Percentiles rank a stretch among this genome's conserved stretches.
These are phyloP conservation scores for Ogataea haglerorum DNA, from an alignment of 805 yeast genomes.

Conservation along the genomic window DNA sequence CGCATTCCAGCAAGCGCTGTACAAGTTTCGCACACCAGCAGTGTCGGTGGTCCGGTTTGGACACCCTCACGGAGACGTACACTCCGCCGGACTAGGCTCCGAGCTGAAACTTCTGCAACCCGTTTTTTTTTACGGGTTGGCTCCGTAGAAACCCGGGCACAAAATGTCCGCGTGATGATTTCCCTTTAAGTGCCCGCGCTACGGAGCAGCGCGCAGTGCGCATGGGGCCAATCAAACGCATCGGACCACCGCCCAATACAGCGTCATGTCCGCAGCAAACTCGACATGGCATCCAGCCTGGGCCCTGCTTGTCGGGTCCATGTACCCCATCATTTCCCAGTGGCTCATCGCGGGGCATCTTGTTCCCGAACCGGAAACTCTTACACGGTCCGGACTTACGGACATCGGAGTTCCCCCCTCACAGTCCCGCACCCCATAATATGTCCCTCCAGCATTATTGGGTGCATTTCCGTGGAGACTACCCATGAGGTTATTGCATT, in stretches of 20 bases:
- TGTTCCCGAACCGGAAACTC: not conserved
- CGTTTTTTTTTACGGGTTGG: constrained; percentile 1
- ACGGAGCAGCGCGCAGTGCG: constrained; percentile 1
- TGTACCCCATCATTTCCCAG: not conserved
- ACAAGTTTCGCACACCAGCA: not conserved
- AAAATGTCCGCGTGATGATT: not conserved
- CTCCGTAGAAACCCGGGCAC: constrained; percentile 5
- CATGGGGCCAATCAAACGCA: not conserved
- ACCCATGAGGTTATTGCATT: not conserved
- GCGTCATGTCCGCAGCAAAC: not conserved
- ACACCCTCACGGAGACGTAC: constrained; percentile 2
- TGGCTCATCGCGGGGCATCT: not conserved
- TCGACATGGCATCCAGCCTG: not conserved
- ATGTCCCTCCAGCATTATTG: constrained; percentile 6
- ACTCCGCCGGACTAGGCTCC: constrained; percentile 9
- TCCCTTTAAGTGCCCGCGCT: not conserved
- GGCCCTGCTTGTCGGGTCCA: not conserved
- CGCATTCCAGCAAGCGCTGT: not conserved
- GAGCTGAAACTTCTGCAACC: constrained; percentile 4
- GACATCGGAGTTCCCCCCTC: constrained; percentile 13
- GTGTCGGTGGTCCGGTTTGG: no score
- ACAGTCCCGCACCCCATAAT: constrained; percentile 7
- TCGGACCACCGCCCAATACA: not conserved
- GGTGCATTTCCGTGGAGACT: constrained; percentile 1
- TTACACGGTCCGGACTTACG: constrained; percentile 8